Conservation (phyloP, 2,329 filamentous ascomycete genomes). For the Penicillium sumatraense region DNA sequence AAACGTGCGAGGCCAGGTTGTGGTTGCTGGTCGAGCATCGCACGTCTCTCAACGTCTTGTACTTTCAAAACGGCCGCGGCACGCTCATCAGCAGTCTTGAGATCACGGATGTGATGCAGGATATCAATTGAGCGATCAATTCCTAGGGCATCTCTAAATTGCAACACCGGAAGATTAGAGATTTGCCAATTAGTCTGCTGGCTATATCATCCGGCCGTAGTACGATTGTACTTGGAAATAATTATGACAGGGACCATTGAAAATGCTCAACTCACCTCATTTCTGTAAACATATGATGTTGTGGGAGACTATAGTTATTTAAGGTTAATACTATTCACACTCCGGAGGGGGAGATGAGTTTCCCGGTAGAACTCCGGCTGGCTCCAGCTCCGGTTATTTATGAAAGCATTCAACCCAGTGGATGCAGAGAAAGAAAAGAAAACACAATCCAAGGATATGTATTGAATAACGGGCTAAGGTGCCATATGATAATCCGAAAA, state of each 20-base stretch:
- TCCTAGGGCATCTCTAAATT: slow-evolving; percentile 59
- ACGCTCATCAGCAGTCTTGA: slow-evolving; percentile 65
- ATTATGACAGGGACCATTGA: not conserved
- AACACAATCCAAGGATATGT: too few relatives aligned
- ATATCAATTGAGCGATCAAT: slow-evolving; percentile 81
- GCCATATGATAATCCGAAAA: too few relatives aligned
- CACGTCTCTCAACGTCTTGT: slow-evolving; percentile 75
- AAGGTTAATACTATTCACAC: slow-evolving; percentile 13
- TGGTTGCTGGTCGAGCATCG: slow-evolving; percentile 79
- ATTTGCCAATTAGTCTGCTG: not conserved
- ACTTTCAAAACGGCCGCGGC: slow-evolving; percentile 72
- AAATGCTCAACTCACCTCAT: slow-evolving; percentile 66
- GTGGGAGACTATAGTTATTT: slow-evolving; percentile 73
- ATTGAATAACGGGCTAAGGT: too few relatives aligned
- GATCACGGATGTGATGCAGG: slow-evolving; percentile 79
- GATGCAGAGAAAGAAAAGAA: too few relatives aligned
- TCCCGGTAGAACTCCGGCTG: not conserved
- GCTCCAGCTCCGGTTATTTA: not conserved
- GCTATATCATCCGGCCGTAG: too few relatives aligned
- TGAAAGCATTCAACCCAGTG: too few relatives aligned
- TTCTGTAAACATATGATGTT: slow-evolving; percentile 92
- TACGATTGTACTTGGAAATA: too few relatives aligned
- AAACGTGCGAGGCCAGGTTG: slow-evolving; percentile 78
- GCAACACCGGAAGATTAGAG: not conserved
- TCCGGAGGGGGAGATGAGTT: not conserved